Conservation (phyloP, 2,329 filamentous ascomycete genomes). For the Raffaelea ambrosiae region DNA sequence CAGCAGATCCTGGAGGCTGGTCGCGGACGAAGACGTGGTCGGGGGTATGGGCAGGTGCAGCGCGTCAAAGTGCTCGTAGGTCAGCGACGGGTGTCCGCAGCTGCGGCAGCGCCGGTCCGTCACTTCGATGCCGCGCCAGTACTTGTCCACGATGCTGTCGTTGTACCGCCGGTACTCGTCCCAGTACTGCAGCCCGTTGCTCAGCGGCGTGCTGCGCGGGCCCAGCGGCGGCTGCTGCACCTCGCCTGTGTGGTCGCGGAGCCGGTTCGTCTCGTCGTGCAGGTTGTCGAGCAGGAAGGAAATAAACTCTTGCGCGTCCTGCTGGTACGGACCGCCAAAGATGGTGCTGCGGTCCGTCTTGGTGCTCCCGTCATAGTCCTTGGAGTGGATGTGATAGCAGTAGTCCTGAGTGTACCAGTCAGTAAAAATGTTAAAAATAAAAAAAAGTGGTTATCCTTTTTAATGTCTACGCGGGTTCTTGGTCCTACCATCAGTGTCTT, state of each 20-base stretch:
- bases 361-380: conserved; percentile 17
- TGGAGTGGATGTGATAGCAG: conserved; percentile 50
- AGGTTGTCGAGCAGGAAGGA: conserved; percentile 73
- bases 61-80: conserved; percentile 43
- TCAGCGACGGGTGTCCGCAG: conserved; percentile 41
- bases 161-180: conserved; percentile 59
- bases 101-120: conserved; percentile 60
- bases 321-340: conserved; percentile 70
- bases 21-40: conserved; percentile 7
- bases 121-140: conserved; percentile 72
- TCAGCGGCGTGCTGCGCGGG: conserved; percentile 21
- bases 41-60: conserved; percentile 35
- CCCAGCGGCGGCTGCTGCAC: conserved; percentile 15
- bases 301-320: conserved; percentile 88
- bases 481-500: conserved; percentile 49
- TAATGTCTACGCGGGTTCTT: too few relatives aligned
- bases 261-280: conserved; percentile 73
- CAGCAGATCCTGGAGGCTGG: conserved; percentile 53
- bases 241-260: conserved; percentile 29
- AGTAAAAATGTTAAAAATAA: too few relatives aligned
- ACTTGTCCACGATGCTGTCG: conserved; percentile 65
- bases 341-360: conserved; percentile 28
- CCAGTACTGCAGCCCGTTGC: conserved; percentile 71
- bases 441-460: too few relatives aligned
- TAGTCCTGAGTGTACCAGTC: conserved; percentile 49